Conservation (phyloP, 371 early-diverging fungal species). For the Mucor irregularis region DNA sequence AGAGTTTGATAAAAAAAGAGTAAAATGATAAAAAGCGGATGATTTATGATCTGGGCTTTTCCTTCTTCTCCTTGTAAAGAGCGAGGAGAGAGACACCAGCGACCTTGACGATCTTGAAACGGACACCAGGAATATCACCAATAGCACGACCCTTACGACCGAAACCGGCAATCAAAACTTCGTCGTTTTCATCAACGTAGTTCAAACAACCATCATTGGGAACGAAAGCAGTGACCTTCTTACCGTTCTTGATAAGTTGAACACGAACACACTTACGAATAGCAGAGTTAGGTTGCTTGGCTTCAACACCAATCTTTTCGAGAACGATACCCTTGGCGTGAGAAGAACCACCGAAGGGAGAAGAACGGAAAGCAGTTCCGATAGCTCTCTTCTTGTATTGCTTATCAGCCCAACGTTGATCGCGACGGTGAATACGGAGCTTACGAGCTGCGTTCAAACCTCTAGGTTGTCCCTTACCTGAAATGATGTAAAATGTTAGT, state of each 20-base stretch:
- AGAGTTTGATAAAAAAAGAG: neutral
- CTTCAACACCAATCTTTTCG: slow-evolving; percentile 99
- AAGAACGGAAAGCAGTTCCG: slow-evolving; percentile 97
- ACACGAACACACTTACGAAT: slow-evolving; percentile 99
- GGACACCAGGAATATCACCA: slow-evolving; percentile 99
- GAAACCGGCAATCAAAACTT: slow-evolving; percentile 96
- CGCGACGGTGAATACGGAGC: slow-evolving; percentile 95
- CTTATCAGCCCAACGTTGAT: slow-evolving; percentile 99
- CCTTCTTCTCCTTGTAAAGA: slow-evolving; percentile 99
- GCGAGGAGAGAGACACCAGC: slow-evolving; percentile 99
- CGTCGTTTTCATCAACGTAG: slow-evolving; percentile 98
- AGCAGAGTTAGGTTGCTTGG: slow-evolving; percentile 99
- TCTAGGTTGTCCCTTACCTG: slow-evolving; percentile 93
- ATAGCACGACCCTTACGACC: slow-evolving; percentile 87
- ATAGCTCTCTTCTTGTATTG: slow-evolving; percentile 97
- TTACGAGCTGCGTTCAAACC: slow-evolving; percentile 99
- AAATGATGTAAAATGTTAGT: too few species aligned
- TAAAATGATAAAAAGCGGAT: neutral
- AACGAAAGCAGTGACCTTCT: slow-evolving; percentile 99
- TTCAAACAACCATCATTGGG: slow-evolving; percentile 99
- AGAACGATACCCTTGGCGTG: slow-evolving; percentile 99
- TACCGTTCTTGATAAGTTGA: slow-evolving; percentile 99
- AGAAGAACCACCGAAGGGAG: slow-evolving; percentile 98
- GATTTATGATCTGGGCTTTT: slow-evolving; percentile 97
- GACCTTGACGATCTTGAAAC: slow-evolving; percentile 99